Conservation (phyloP, 2,329 filamentous ascomycete species). For the Colletotrichum costaricense region DNA sequence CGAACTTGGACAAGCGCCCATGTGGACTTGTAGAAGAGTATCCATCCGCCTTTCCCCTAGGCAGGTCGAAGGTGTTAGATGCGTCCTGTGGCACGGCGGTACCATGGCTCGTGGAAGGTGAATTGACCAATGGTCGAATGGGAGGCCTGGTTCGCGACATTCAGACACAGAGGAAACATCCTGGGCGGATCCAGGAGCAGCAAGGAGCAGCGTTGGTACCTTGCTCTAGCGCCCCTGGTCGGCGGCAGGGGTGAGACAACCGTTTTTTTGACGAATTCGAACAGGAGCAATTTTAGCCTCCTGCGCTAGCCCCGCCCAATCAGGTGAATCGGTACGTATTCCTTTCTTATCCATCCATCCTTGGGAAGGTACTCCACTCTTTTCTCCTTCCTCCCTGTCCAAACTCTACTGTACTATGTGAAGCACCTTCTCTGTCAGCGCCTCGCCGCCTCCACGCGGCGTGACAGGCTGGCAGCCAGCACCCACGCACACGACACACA, state of each 20-base stretch:
- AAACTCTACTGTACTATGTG: no score
- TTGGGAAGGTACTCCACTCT: background rate
- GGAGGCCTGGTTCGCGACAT: background rate
- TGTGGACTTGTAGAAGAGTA: background rate
- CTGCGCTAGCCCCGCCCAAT: constrained; percentile 10
- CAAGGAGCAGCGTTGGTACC: constrained; percentile 21
- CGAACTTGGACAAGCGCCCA: background rate
- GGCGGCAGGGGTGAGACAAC: constrained; percentile 33
- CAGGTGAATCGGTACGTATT: background rate
- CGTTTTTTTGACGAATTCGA: constrained; percentile 31
- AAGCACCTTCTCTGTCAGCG: background rate
- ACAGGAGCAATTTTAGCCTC: constrained; percentile 22
- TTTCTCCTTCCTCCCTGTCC: background rate
- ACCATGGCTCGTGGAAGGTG: no score
- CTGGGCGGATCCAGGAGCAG: background rate
- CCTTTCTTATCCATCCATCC: no score
- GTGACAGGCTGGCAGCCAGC: no score
- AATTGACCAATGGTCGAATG: background rate
- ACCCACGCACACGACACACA: background rate
- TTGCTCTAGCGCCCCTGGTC: constrained; percentile 21
- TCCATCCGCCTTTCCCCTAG: background rate
- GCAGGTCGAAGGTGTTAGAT: background rate
- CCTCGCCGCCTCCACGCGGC: no score
- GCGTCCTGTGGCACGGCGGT: no score
- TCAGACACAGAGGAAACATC: background rate